Conservation (phyloP, 305 asterid genomes). For the Fraxinus paxiana region DNA sequence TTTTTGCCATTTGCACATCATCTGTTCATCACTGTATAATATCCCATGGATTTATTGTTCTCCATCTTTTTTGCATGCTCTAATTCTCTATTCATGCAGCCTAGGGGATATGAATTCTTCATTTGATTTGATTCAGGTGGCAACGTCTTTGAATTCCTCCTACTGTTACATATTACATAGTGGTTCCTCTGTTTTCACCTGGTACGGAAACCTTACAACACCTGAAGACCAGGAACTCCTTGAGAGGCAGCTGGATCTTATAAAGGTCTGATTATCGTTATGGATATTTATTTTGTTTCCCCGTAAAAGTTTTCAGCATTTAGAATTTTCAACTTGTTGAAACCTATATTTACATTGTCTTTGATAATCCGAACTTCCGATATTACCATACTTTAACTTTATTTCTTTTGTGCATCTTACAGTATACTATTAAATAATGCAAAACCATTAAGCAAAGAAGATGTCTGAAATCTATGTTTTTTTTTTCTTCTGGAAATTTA, state of each 20-base stretch:
- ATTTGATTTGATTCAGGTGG: conserved; percentile 49
- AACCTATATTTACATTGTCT: conserved; percentile 4
- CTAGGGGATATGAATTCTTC: conserved; percentile 3
- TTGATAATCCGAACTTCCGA: neutral
- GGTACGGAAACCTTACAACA: conserved; percentile 73
- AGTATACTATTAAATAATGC: neutral
- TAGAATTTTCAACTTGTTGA: conserved; percentile 8
- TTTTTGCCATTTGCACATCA: neutral
- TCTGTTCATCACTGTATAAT: neutral
- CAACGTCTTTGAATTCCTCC: conserved; percentile 69
- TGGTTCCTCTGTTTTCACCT: conserved; percentile 53
- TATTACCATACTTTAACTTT: neutral
- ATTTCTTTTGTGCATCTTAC: neutral
- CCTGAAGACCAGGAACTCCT: conserved; percentile 69
- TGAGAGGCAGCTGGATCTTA: conserved; percentile 69
- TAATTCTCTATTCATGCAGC: conserved; percentile 4
- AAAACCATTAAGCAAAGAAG: neutral
- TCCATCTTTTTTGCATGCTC: neutral
- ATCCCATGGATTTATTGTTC: neutral
- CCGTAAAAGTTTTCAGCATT: conserved; percentile 1
- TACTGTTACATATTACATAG: conserved; percentile 67
- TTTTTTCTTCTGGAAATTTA: neutral
- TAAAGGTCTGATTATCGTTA: conserved; percentile 45
- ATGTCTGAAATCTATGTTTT: neutral
- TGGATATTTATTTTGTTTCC: conserved; percentile 11